Base-by-base conservation (phyloP, 768 basidiomycete genomes). In the Pulveroboletus sp. region DNA sequence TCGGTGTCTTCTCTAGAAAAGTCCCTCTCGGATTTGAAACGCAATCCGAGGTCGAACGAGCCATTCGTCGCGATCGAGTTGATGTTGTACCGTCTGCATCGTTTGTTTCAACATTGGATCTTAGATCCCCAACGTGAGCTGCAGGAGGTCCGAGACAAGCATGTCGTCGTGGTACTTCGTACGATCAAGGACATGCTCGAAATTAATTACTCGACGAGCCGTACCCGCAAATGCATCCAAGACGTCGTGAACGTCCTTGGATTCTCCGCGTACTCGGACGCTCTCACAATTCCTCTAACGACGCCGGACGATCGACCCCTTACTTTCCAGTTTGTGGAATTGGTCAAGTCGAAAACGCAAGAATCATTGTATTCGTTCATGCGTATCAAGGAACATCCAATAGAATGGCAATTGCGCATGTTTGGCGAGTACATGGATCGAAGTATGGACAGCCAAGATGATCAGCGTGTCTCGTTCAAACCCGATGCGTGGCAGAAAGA, bases 391-490 rank as follows among this genome's bases (percentile, higher is more conserved):
- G 82, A 85, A 48, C 69, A 81, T 49, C 80, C 82, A 1, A 62
- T 83, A 9, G 65, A 70, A 12, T 88, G 85, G 83, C 85, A 87
- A 59, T 67, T 88, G 21, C 75, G 82, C n/a, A 62, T 77, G 11
- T 86, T 85, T 48, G 86, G 85, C 6, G 78, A 84, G 53, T 82
- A 71, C 57, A 84, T 88, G 85, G 84, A 86, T 56, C 71, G 85
- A 31, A 81, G 77, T 51, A 83, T 88, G 79, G 85, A 85, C 51
- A 74, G 80, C 35, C 68, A 75, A 44, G 60, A 66, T 0, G 87
- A 88, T 64, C 40, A 61, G 6, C 74, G 85, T 1, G 84, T 87
- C 29, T 51, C 71, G 1, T 88, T 88, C 61, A 66, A 75, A 19
- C 85, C 86, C 0, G 86, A 88, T 59, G 80, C 76, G 1, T 88